Percentiles rank a stretch among this genome's conserved stretches.
Conservation (phyloP, 108 stramenopile species). For the Cyclotella atomus region DNA sequence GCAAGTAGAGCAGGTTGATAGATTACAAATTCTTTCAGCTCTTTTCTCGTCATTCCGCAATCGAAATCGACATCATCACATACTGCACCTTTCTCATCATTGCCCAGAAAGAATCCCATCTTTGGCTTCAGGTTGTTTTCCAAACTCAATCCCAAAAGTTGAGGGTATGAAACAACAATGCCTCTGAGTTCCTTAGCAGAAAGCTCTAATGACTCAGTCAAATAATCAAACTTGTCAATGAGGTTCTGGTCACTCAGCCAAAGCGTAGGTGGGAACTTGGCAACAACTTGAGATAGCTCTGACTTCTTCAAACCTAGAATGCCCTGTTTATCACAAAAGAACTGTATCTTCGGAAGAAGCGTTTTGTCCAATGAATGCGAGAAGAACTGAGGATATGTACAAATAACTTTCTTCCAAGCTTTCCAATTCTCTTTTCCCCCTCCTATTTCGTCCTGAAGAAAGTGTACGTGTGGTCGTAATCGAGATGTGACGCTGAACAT, state of each 20-base stretch:
- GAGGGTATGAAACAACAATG: constrained; percentile 51
- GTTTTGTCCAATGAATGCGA: constrained; percentile 42
- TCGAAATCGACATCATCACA: neutral
- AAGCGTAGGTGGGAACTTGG: constrained; percentile 49
- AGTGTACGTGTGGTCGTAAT: constrained; percentile 31
- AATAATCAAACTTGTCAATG: constrained; percentile 40
- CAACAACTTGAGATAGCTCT: constrained; percentile 42
- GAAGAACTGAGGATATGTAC: constrained; percentile 40
- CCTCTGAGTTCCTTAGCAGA: constrained; percentile 18
- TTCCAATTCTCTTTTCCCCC: constrained; percentile 40
- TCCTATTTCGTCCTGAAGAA: constrained; percentile 31
- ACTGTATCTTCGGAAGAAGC: constrained; percentile 32
- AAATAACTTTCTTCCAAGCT: constrained; percentile 22
- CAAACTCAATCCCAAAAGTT: constrained; percentile 50
- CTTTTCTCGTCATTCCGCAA: constrained; percentile 27
- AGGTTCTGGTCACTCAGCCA: constrained; percentile 49
- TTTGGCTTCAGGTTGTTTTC: constrained; percentile 45
- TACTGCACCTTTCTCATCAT: neutral
- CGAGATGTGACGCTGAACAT: constrained; percentile 39
- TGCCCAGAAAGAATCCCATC: constrained; percentile 44
- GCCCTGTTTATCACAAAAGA: neutral
- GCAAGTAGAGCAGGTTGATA: constrained; percentile 59
- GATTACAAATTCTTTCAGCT: constrained; percentile 53
- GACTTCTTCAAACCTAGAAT: constrained; percentile 18
- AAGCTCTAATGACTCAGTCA: constrained; percentile 29